phyloP scores from a whole-genome alignment of 805 yeast genomes.

The Metschnikowia henanensis region DNA sequence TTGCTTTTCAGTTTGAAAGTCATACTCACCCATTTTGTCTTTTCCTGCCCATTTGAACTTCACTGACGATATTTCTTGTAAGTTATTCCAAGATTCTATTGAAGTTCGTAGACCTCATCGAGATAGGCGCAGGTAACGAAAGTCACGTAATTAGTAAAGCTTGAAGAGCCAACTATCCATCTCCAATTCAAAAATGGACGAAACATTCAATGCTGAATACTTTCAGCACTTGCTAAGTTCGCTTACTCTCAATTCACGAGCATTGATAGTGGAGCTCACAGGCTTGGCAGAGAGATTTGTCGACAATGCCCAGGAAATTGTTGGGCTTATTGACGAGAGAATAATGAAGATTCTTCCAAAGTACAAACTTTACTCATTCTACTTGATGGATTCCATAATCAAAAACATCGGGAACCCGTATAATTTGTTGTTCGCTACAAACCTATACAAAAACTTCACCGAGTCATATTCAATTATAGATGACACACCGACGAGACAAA shows the following conservation, averaged over 20 bases:
- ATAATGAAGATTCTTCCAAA: conserved; percentile 39
- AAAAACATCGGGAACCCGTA: conserved; percentile 46
- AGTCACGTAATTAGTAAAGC: conserved; percentile 6
- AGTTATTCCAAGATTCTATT: background rate
- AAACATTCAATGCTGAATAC: conserved; percentile 27
- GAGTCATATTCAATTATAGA: conserved; percentile 41
- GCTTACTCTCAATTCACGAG: conserved; percentile 38
- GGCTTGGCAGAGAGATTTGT: conserved; percentile 34
- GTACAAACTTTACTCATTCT: conserved; percentile 33
- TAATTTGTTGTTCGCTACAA: conserved; percentile 36
- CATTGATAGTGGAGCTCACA: conserved; percentile 40
- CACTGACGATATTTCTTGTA: background rate
- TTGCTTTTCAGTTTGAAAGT: no score
- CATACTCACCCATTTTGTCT: no score
- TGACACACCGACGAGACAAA: conserved; percentile 40
- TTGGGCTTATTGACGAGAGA: conserved; percentile 34
- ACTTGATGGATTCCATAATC: conserved; percentile 42
- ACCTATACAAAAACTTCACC: conserved; percentile 35
- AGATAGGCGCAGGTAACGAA: conserved; percentile 2
- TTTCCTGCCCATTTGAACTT: background rate
- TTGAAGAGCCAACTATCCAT: no score
- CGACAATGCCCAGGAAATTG: conserved; percentile 34
- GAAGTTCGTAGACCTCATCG: conserved; percentile 11
- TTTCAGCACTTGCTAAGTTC: conserved; percentile 32
- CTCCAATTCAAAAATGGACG: conserved; percentile 24